Percentiles rank a stretch among this genome's conserved stretches.
phyloP scores from a whole-genome alignment of 2,329 filamentous ascomycete genomes.

The Sclerotinia trifoliorum region DNA sequence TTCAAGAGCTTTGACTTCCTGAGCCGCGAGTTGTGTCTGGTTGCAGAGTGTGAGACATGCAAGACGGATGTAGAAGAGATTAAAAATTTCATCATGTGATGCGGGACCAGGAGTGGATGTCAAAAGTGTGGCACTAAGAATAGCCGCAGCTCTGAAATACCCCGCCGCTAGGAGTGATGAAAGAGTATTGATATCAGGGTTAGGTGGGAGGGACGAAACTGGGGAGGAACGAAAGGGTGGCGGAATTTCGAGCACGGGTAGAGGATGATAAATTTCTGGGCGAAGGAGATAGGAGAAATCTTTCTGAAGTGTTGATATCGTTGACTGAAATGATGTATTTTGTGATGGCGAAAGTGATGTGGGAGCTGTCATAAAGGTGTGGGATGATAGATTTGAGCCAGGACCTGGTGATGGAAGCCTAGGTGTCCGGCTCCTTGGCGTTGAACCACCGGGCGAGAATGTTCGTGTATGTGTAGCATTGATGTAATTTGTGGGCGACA shows the following conservation, averaged over 20 bases:
- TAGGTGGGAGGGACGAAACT: conserved; percentile 52
- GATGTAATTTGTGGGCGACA: conserved; percentile 20
- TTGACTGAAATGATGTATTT: conserved; percentile 36
- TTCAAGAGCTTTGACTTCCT: conserved; percentile 63
- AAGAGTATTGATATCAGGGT: conserved; percentile 59
- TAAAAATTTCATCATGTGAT: conserved; percentile 68
- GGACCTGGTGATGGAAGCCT: conserved; percentile 34
- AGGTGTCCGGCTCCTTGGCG: conserved; percentile 23
- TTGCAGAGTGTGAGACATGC: conserved; percentile 79
- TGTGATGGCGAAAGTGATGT: conserved; percentile 33
- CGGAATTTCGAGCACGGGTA: conserved; percentile 63
- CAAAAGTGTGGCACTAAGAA: conserved; percentile 61
- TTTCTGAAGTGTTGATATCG: conserved; percentile 50
- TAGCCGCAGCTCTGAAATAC: conserved; percentile 78
- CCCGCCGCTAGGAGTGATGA: conserved; percentile 66
- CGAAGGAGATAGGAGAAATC: conserved; percentile 80
- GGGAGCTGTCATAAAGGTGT: conserved; percentile 32
- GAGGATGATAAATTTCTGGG: conserved; percentile 78
- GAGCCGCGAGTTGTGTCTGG: conserved; percentile 65
- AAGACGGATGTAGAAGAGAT: conserved; percentile 76
- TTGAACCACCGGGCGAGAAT: conserved; percentile 3
- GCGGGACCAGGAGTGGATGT: conserved; percentile 52
- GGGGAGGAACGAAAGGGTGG: conserved; percentile 67
- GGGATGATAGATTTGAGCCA: conserved; percentile 35
- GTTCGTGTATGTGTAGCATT: conserved; percentile 21